A percentile compares a stretch with the other conserved stretches of the same genome.
Evolutionary conservation across 2,329 filamentous ascomycete species (phyloP).

Genomic region (Colletotrichum incanum): DNA sequence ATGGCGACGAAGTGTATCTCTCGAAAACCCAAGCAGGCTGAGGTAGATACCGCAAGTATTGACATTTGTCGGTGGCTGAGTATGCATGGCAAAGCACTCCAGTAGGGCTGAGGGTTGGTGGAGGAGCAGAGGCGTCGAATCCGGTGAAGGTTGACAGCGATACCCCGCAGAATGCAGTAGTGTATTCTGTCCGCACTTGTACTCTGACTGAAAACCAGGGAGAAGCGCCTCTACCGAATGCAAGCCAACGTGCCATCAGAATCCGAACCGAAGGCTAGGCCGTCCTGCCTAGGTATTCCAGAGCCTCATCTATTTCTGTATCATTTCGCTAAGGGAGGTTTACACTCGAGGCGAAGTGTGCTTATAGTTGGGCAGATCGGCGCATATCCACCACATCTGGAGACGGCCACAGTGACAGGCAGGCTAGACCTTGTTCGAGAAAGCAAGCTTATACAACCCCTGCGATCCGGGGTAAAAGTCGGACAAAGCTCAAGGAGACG

Average conservation of each 20-base stretch:
- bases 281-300: not conserved
- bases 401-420: not conserved
- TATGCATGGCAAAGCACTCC: not conserved
- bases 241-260: not conserved
- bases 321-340: not conserved
- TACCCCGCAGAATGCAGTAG: not conserved
- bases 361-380: conserved; percentile 11
- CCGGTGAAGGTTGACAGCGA: conserved; percentile 2
- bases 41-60: not conserved
- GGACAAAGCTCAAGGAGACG: not conserved
- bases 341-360: not conserved
- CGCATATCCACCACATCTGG: not conserved
- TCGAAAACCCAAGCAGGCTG: not conserved
- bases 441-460: conserved; percentile 24
- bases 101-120: conserved; percentile 30
- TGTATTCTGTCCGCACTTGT: too few species aligned
- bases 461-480: not conserved
- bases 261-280: not conserved
- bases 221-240: not conserved
- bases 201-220: not conserved
- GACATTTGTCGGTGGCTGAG: not conserved
- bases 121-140: conserved; percentile 5
- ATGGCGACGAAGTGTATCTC: too few species aligned
- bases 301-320: not conserved
- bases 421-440: conserved; percentile 20